These are phyloP conservation scores for Priceomyces medius DNA, from an alignment of 805 yeast species.

Conservation along the genomic window DNA sequence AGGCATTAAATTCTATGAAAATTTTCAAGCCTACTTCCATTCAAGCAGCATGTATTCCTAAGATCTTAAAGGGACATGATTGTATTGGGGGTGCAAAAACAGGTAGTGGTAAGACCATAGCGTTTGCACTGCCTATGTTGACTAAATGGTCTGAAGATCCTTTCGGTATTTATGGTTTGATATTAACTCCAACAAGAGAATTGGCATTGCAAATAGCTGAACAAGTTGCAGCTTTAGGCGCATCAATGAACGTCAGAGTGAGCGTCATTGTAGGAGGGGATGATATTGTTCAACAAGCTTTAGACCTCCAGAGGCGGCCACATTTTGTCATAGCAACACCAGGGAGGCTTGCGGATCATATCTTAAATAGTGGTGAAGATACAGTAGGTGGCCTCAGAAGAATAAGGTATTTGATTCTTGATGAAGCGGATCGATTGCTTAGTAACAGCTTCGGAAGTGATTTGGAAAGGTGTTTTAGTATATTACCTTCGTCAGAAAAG, in stretches of 20 bases:
- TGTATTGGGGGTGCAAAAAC: constrained; percentile 99
- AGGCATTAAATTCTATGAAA: constrained; percentile 76
- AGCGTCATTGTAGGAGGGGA: constrained; percentile 92
- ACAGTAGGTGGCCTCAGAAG: constrained; percentile 76
- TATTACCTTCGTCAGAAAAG: constrained; percentile 65
- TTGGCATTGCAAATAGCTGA: constrained; percentile 96
- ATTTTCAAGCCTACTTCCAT: constrained; percentile 82
- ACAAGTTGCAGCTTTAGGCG: constrained; percentile 90
- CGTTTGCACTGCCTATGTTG: constrained; percentile 97
- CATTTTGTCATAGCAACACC: constrained; percentile 97
- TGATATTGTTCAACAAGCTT: constrained; percentile 85
- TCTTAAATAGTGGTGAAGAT: constrained; percentile 84
- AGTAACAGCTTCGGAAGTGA: constrained; percentile 83
- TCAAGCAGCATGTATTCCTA: constrained; percentile 86
- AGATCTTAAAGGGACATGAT: constrained; percentile 77
- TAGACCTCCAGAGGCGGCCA: constrained; percentile 77
- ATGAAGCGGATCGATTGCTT: constrained; percentile 92
- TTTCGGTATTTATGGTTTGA: constrained; percentile 82
- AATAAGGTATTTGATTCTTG: constrained; percentile 79
- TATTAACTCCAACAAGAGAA: constrained; percentile 91
- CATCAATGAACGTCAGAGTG: constrained; percentile 81
- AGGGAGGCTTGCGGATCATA: constrained; percentile 92
- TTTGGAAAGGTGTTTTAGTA: constrained; percentile 65
- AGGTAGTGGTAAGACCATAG: constrained; percentile 96
- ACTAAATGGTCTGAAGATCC: constrained; percentile 96